Evolutionary conservation across 1,284 basidiomycete species (phyloP).

Genomic region (Cutaneotrichosporon daszewskae): DNA sequence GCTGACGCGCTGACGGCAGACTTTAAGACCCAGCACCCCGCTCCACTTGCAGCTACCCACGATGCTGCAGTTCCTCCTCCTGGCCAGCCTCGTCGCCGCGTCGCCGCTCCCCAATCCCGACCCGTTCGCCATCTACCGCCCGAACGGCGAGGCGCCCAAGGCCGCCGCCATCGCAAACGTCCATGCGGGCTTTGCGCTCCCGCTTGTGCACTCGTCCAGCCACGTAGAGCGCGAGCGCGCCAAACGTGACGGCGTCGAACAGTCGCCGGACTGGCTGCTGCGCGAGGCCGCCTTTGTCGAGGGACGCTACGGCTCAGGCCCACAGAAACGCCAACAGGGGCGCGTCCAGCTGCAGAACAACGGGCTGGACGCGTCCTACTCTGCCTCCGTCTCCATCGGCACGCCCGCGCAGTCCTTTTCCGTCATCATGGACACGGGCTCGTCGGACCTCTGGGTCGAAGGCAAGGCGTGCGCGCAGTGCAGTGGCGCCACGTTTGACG

Average conservation of each 20-base stretch:
- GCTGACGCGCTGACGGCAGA: no score
- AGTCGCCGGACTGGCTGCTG: constrained; percentile 26
- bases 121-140: constrained; percentile 11
- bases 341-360: constrained; percentile 22
- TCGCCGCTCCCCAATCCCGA: constrained; percentile 14
- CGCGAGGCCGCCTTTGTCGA: constrained; percentile 33
- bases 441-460: constrained; percentile 53
- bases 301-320: constrained; percentile 31
- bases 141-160: not conserved
- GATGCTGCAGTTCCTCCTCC: constrained; percentile 21
- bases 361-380: constrained; percentile 46
- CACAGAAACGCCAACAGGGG: constrained; percentile 4
- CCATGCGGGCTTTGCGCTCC: constrained; percentile 20
- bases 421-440: constrained; percentile 57
- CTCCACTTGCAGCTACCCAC: not conserved
- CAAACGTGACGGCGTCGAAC: constrained; percentile 14
- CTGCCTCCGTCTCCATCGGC: constrained; percentile 40
- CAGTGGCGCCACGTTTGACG: constrained; percentile 15
- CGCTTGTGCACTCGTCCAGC: constrained; percentile 22
- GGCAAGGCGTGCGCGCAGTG: constrained; percentile 19
- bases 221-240: constrained; percentile 19
- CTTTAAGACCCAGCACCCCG: no score
- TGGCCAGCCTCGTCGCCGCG: constrained; percentile 5
- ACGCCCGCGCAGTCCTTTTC: constrained; percentile 52
- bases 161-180: not conserved